phyloP scores from a whole-genome alignment of 805 yeast genomes.

The Candida coquimbonensis region DNA sequence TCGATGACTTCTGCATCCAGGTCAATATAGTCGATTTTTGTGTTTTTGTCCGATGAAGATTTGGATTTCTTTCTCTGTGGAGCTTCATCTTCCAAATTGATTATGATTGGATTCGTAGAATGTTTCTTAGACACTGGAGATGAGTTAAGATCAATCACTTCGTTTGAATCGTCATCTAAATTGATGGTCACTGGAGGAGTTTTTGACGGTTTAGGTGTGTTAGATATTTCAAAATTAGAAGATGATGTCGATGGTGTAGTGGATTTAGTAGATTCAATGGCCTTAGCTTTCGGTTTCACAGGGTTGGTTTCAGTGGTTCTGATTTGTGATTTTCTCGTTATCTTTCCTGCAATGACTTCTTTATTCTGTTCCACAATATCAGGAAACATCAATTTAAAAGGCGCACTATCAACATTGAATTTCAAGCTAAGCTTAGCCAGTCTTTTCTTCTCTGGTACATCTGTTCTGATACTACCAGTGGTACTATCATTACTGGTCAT shows the following conservation, averaged over 20 bases:
- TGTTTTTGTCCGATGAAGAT: background rate
- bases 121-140: too few relatives aligned
- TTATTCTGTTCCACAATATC: constrained; percentile 6
- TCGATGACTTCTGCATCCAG: constrained; percentile 1
- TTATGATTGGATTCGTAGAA: background rate
- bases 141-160: background rate
- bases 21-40: background rate
- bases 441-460: constrained; percentile 43
- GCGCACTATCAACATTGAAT: constrained; percentile 6
- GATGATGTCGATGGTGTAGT: background rate
- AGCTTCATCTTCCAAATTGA: background rate
- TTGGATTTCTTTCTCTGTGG: background rate
- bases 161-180: background rate
- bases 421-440: constrained; percentile 50
- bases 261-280: background rate
- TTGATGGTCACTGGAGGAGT: background rate
- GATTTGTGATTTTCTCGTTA: constrained; percentile 1
- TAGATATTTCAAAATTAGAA: background rate
- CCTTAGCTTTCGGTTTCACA: background rate
- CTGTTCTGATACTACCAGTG: constrained; percentile 65
- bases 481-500: constrained; percentile 85
- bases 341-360: background rate
- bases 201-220: background rate
- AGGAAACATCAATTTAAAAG: constrained; percentile 58
- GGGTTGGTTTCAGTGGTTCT: background rate